Base-by-base conservation (phyloP, 106 monocot species). In the Apostasia ramifera region DNA sequence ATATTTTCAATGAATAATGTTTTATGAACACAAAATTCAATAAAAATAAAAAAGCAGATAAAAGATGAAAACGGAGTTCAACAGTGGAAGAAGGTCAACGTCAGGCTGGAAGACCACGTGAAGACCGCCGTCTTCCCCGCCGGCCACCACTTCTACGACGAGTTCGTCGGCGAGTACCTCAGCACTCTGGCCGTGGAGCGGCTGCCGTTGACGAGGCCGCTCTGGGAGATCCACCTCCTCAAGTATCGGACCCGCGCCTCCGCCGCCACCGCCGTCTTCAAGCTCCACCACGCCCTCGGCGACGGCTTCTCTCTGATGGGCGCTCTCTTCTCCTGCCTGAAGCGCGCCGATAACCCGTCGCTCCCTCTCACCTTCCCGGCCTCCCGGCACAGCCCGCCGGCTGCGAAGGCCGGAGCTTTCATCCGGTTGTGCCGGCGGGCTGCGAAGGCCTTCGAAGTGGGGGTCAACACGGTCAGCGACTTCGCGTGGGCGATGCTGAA, bases 261-360 rank as follows among this genome's bases (percentile, higher is more conserved):
- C 8, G 61, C 14, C 43, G 91, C 81, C 8, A 76, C 81, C 9
- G 12, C 84, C 6, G 79, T 91, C 13, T 91, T 87, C 84, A 86
- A 80, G 84, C 81, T 91, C 15, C 91, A 91, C 77, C 91, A 91
- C 41, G 72, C 91, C 0, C 76, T 91, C 2, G 91, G 91, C 6
- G 91, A 91, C 42, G 91, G 91, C 44, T 87, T 79, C 74, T 86
- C 91, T 11, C 83, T 91, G 70, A 86, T 86, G 84, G 77, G 81
- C 0, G 84, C 81, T 4, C 76, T 91, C 61, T 91, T 91, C 69
- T 84, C 86, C 8, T 79, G 76, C 71, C 40, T 91, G 1, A 42
- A 73, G 53, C 59, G 91, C 6, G 86, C 84, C 1, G 91, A 91
- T 14, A 72, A 91, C 67, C 91, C 86, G 2, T 84, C 81, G 0